Evolutionary conservation across 208 protist species (phyloP), one percentile per base, ranked within the genome.

Genomic region (Trypanosoma mega): DNA sequence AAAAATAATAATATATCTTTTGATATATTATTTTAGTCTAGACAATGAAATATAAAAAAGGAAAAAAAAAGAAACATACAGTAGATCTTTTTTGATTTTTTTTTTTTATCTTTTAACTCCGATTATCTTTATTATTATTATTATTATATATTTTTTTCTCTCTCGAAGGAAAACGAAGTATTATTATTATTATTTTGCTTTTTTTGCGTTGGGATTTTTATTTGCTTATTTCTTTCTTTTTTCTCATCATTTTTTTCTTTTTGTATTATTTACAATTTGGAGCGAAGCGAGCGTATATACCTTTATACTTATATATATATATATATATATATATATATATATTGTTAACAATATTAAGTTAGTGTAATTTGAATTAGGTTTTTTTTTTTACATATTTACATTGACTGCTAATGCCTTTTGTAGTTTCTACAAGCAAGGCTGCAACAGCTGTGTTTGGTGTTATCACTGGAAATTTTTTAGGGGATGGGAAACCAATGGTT

Each of bases 401-500:
- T 29, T 29, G 36, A 16, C 44, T 2, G 41, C 14, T 2, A 6
- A 82, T 82, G 76, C 66, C 62, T 36, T 82, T 81, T 66, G 55
- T 85, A 18, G 65, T 72, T 2, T 88, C 75, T 4, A 87, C 77
- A 1, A 81, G 69, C 41, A 85, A 84, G 41, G 45, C 43, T 41
- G 70, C 85, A 3, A 84, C 68, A 8, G 79, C 82, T 12, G 71
- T 70, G 0, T 65, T 80, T 11, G 78, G 77, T 6, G 77, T 75
- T 7, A 77, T 75, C 8, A 58, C 64, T 2, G 78, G 78, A 21
- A 45, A 63, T 56, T 80, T 73, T 63, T 63, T 73, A 11, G 59
- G 58, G 2, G 37, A 65, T 67, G 51, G 18, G 8, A 58, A 63
- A 24, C 41, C 18, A 3, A 12, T 63, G 20, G 72, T 86, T 9